A percentile compares a stretch with the other conserved stretches of the same genome.
Evolutionary conservation across 768 basidiomycete genomes (phyloP).

Genomic region (Pholiota microspora): DNA sequence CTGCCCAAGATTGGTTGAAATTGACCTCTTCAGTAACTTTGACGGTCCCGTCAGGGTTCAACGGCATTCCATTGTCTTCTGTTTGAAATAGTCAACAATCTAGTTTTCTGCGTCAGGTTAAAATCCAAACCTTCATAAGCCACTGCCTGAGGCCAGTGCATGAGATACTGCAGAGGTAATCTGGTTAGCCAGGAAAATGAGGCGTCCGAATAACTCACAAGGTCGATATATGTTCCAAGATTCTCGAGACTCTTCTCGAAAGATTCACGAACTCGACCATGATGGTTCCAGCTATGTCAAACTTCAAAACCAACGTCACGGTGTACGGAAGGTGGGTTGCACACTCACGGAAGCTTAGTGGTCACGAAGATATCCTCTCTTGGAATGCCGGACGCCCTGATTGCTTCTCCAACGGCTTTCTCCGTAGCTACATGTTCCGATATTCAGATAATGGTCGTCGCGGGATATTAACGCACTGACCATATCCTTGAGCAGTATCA

Average conservation of each 20-base stretch:
- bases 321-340: no score
- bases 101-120: neutral
- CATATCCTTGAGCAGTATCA: constrained; percentile 37
- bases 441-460: neutral
- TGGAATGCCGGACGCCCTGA: constrained; percentile 46
- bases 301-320: no score
- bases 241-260: constrained; percentile 40
- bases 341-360: constrained; percentile 45
- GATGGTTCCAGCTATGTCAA: constrained; percentile 39
- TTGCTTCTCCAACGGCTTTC: constrained; percentile 37
- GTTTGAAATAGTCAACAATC: neutral
- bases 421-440: constrained; percentile 30
- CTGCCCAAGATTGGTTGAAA: constrained; percentile 47
- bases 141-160: constrained; percentile 48
- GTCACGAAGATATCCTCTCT: constrained; percentile 49
- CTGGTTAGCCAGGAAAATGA: neutral
- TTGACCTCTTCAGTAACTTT: constrained; percentile 28
- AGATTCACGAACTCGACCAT: constrained; percentile 32
- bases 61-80: constrained; percentile 18
- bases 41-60: constrained; percentile 32
- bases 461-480: constrained; percentile 13
- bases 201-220: constrained; percentile 23
- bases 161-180: constrained; percentile 35
- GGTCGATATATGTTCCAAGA: constrained; percentile 47
- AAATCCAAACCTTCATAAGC: constrained; percentile 26